Evolutionary conservation across 2,329 filamentous ascomycete species (phyloP).

Genomic region (Ophiocordyceps camponoti-leonardi): DNA sequence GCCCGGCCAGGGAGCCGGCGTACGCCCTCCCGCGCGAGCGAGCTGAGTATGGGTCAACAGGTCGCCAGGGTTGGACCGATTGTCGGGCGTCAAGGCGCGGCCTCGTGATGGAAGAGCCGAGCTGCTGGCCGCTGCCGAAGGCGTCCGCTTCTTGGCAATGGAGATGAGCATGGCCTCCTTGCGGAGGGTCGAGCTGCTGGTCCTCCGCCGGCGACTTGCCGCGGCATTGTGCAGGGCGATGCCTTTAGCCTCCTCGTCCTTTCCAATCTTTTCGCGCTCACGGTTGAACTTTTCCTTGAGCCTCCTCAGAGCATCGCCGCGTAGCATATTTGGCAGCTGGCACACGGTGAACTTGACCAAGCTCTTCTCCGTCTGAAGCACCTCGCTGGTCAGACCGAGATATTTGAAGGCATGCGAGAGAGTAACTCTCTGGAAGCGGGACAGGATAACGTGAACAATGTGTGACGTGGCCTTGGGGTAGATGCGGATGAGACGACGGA

Average conservation of each 20-base stretch:
- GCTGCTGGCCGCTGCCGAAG: slow-evolving; percentile 23
- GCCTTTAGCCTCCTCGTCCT: slow-evolving; percentile 68
- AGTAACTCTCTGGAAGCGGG: slow-evolving; percentile 84
- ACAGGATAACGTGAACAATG: slow-evolving; percentile 94
- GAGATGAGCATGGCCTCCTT: slow-evolving; percentile 67
- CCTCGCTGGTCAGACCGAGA: slow-evolving; percentile 78
- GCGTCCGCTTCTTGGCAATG: slow-evolving; percentile 28
- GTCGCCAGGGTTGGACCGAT: slow-evolving; percentile 54
- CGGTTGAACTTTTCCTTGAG: slow-evolving; percentile 84
- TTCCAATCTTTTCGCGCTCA: slow-evolving; percentile 66
- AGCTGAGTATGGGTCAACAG: slow-evolving; percentile 62
- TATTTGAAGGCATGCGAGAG: slow-evolving; percentile 91
- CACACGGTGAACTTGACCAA: slow-evolving; percentile 89
- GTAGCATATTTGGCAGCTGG: slow-evolving; percentile 78
- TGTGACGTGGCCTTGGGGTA: slow-evolving; percentile 95
- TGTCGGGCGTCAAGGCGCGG: slow-evolving; percentile 18
- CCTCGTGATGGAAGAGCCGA: slow-evolving; percentile 23
- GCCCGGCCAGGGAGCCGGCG: slow-evolving; percentile 5
- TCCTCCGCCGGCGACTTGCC: slow-evolving; percentile 47
- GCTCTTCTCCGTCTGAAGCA: slow-evolving; percentile 77
- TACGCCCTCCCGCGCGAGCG: slow-evolving; percentile 40
- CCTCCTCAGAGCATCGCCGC: slow-evolving; percentile 64
- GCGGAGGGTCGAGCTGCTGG: slow-evolving; percentile 55
- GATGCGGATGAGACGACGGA: slow-evolving; percentile 76
- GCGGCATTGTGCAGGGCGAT: slow-evolving; percentile 82